These are phyloP conservation scores for Apophysomyces elegans DNA, from an alignment of 371 early-diverging fungal genomes.

Conservation along the genomic window DNA sequence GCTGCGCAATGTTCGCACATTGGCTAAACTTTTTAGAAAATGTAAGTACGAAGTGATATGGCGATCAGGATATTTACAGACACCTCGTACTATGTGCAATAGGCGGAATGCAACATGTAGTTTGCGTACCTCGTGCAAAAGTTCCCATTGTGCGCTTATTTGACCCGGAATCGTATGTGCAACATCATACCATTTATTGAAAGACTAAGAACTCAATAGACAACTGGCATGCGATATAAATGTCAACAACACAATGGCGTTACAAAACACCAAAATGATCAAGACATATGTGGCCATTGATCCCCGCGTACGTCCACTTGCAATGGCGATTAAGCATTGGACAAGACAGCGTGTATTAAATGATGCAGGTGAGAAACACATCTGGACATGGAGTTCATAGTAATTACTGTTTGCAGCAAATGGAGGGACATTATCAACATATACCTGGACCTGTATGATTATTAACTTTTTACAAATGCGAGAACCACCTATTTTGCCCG, in stretches of 20 bases:
- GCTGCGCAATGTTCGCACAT: constrained; percentile 46
- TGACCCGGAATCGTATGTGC: constrained; percentile 65
- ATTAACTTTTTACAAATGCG: constrained; percentile 90
- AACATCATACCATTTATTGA: background rate
- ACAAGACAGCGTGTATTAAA: constrained; percentile 72
- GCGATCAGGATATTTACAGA: background rate
- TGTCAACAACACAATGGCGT: constrained; percentile 79
- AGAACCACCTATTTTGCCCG: constrained; percentile 87
- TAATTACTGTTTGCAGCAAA: constrained; percentile 57
- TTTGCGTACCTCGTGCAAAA: constrained; percentile 62
- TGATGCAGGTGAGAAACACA: constrained; percentile 59
- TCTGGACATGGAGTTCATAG: background rate
- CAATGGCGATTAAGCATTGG: constrained; percentile 86
- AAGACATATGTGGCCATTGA: constrained; percentile 79
- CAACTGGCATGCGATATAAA: constrained; percentile 83
- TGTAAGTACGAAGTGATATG: constrained; percentile 20
- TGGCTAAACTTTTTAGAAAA: constrained; percentile 45
- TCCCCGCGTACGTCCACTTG: constrained; percentile 76
- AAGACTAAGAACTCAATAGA: constrained; percentile 16
- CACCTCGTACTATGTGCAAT: constrained; percentile 4
- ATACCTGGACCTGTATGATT: constrained; percentile 92
- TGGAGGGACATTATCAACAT: constrained; percentile 92
- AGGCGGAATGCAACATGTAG: constrained; percentile 63
- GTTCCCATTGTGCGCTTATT: constrained; percentile 69
- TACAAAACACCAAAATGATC: constrained; percentile 81